Conservation (phyloP, 768 basidiomycete genomes). For the Amanita muscaria region DNA sequence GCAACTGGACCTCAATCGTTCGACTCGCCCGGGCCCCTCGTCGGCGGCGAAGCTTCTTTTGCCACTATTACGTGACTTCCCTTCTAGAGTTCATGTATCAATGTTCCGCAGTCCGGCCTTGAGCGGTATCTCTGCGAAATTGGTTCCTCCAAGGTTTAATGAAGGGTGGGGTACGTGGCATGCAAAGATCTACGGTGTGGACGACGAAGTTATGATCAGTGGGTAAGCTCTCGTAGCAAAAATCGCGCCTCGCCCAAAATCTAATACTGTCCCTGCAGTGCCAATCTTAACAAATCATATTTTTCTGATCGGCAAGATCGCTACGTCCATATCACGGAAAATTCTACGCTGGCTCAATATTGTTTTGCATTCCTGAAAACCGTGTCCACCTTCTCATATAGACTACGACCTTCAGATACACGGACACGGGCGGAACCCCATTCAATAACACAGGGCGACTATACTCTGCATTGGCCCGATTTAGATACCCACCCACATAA, state of each 20-base stretch:
- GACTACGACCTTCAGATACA: constrained; percentile 24
- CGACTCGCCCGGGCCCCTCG: constrained; percentile 63
- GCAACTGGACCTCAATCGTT: constrained; percentile 74
- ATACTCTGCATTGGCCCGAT: constrained; percentile 61
- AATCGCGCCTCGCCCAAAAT: constrained; percentile 2
- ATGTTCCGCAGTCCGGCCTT: constrained; percentile 87
- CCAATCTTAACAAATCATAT: constrained; percentile 89
- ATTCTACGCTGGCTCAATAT: constrained; percentile 67
- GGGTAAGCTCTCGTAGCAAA: constrained; percentile 46
- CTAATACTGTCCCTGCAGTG: constrained; percentile 39
- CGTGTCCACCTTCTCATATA: constrained; percentile 68
- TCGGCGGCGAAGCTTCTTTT: constrained; percentile 61
- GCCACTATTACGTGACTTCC: constrained; percentile 66
- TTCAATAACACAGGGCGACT: constrained; percentile 32
- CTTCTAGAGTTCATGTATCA: constrained; percentile 62
- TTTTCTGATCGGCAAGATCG: constrained; percentile 95
- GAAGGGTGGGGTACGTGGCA: constrained; percentile 99
- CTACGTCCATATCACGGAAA: constrained; percentile 65
- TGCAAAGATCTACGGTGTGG: constrained; percentile 89
- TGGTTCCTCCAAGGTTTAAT: constrained; percentile 90
- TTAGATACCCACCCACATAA: constrained; percentile 55
- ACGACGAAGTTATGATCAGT: constrained; percentile 86
- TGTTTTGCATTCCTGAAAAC: constrained; percentile 70
- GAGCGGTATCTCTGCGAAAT: constrained; percentile 56
- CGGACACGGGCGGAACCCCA: constrained; percentile 13